Evolutionary conservation across 352 stramenopile genomes (phyloP).

Genomic region (Phytophthora brassicae): DNA sequence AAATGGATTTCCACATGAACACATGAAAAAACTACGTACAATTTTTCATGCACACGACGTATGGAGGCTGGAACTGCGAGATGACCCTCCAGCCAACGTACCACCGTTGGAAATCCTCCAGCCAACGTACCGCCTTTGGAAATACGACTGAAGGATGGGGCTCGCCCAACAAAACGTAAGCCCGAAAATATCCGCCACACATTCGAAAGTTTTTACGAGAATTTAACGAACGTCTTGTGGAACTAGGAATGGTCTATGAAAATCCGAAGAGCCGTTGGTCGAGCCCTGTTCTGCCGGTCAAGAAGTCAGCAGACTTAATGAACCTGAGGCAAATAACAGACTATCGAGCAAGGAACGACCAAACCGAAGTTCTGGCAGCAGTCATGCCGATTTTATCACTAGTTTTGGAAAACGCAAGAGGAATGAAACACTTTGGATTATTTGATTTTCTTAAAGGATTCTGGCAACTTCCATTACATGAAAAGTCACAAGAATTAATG

Average conservation of each 20-base stretch:
- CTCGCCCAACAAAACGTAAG: too few relatives aligned
- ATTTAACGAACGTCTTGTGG: too few relatives aligned
- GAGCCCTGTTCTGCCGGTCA: conserved; percentile 9
- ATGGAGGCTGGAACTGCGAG: background rate
- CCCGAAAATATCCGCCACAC: too few relatives aligned
- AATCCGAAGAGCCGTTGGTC: conserved; percentile 12
- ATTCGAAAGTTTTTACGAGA: too few relatives aligned
- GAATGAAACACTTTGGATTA: too few relatives aligned
- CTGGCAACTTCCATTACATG: too few relatives aligned
- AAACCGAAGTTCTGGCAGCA: conserved; percentile 9
- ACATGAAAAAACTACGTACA: background rate
- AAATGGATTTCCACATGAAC: conserved; percentile 11
- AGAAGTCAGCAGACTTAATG: conserved; percentile 1
- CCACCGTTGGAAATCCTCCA: too few relatives aligned
- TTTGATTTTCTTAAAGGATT: too few relatives aligned
- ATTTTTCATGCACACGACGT: background rate
- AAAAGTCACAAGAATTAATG: too few relatives aligned
- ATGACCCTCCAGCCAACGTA: too few relatives aligned
- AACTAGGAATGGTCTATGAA: background rate
- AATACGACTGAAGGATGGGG: too few relatives aligned
- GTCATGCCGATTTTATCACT: conserved; percentile 16
- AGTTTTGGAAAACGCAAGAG: conserved; percentile 7
- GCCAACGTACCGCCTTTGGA: too few relatives aligned
- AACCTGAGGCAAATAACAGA: conserved; percentile 1
- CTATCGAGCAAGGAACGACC: background rate